These are phyloP conservation scores for Penicillium sp. DNA, from an alignment of 2,329 filamentous ascomycete genomes.

Conservation along the genomic window DNA sequence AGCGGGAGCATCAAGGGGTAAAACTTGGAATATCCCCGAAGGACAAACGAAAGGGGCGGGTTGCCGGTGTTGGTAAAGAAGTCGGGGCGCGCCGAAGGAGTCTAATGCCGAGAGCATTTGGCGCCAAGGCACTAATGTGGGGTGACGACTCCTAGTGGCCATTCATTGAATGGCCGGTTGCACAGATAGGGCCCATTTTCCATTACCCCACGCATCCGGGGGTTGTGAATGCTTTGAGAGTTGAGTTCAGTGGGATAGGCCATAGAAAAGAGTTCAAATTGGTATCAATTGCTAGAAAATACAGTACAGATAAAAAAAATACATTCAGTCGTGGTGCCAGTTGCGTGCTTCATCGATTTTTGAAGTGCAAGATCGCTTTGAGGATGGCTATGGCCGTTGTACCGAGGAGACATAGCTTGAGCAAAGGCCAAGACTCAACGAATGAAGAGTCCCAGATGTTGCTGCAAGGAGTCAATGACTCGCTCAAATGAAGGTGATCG, in stretches of 20 bases:
- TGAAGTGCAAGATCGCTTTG: not conserved
- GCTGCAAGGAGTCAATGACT: slow-evolving; percentile 3
- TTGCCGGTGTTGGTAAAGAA: slow-evolving; percentile 2
- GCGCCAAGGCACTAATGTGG: slow-evolving; percentile 2
- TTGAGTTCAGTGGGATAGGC: too few species aligned
- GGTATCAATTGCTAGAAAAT: not conserved
- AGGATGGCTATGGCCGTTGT: not conserved
- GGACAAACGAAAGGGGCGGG: not conserved
- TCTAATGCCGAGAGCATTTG: not conserved
- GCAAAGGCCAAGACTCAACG: not conserved
- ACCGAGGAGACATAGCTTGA: not conserved
- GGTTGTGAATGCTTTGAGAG: too few species aligned
- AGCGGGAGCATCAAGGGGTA: too few species aligned
- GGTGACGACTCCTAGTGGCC: not conserved
- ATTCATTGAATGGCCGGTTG: not conserved
- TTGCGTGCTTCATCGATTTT: not conserved
- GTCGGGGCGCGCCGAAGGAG: not conserved
- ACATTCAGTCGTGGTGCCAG: not conserved
- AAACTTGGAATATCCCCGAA: not conserved
- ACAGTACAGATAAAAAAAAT: not conserved
- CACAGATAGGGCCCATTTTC: not conserved
- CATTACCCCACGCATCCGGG: not conserved
- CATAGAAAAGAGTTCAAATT: not conserved
- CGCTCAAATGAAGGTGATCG: not conserved
- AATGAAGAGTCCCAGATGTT: not conserved